Base-by-base conservation (phyloP, 768 basidiomycete genomes). In the Trametopsis cervina region DNA sequence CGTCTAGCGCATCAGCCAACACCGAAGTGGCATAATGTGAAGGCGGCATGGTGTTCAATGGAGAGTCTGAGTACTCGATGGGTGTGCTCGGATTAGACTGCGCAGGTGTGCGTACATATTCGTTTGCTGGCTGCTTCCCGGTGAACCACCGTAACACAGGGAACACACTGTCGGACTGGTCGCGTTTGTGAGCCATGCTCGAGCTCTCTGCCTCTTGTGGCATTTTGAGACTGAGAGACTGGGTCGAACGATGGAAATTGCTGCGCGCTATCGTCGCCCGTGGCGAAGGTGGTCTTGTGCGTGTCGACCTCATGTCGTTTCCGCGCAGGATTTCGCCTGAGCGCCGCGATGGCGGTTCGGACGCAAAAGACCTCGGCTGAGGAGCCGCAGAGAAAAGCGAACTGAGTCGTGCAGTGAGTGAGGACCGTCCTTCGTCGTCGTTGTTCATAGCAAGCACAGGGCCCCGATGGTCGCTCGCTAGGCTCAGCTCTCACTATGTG, bases 141-240 rank as follows among this genome's bases (percentile, higher is more conserved):
- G 61, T 56, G 49, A 73, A 62, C 76, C 78, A 79, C 46, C 73
- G 72, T 20, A 78, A 62, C 46, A 76, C 62, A 9, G 66, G 67
- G 25, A 54, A 40, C 4, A 55, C 46, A 17, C 55, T 35, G 27
- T 50, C 51, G 4, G 47, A 5, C 33, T 47, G 18, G n/a, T 49
- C 43, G 2, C 25, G 37, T 9, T 49, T 42, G 11, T 18, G 47
- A 4, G 17, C 29, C 33, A 47, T 52, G 21, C 36, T 21, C 2
- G 47, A 25, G 27, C 23, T 21, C 21, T 37, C 22, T 25, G 37
- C 20, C 22, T 23, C n/a, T n/a, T n/a, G n/a, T 13, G 47, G 42
- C n/a, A 26, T 21, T n/a, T 25, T 33, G 21, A 53, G n/a, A 17
- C 20, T 53, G n/a, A 53, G 23, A 24, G 52, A 47, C 44, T 41